These are phyloP conservation scores for Akanthomyces uredinophilus DNA, from an alignment of 2,329 filamentous ascomycete species.

Conservation along the genomic window DNA sequence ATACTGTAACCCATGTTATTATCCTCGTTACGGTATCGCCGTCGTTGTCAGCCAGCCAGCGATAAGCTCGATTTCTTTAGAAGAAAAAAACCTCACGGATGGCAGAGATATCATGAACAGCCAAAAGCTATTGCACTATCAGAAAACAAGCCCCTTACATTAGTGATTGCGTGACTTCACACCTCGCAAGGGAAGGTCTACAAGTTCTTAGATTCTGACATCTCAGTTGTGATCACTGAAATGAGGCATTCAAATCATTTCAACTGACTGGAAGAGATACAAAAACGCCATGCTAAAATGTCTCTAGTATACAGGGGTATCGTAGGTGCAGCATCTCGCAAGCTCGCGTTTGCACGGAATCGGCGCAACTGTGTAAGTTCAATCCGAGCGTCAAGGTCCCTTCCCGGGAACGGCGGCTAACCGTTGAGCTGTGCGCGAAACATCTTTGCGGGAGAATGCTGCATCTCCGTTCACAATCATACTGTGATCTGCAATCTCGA, in stretches of 20 bases:
- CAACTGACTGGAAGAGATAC: not conserved
- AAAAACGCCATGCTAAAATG: not conserved
- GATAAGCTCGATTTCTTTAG: too few relatives aligned
- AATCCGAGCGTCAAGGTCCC: not conserved
- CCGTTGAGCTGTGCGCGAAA: slow-evolving; percentile 43
- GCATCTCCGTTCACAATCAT: slow-evolving; percentile 59
- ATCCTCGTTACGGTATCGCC: too few relatives aligned
- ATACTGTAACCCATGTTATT: too few relatives aligned
- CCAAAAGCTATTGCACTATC: too few relatives aligned
- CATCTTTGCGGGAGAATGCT: slow-evolving; percentile 48
- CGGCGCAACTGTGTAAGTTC: not conserved
- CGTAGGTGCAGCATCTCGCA: not conserved
- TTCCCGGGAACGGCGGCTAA: slow-evolving; percentile 17
- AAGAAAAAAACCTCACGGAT: too few relatives aligned
- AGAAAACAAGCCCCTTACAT: too few relatives aligned
- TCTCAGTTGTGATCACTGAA: too few relatives aligned
- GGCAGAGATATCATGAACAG: too few relatives aligned
- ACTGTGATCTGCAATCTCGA: slow-evolving; percentile 57
- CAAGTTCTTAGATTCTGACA: not conserved
- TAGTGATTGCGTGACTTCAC: too few relatives aligned
- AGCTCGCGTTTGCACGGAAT: not conserved
- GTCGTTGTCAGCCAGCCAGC: too few relatives aligned
- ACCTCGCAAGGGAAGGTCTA: too few relatives aligned
- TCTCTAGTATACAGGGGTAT: not conserved
- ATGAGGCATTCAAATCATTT: too few relatives aligned